phyloP scores from a whole-genome alignment of 805 yeast genomes.

The Candida ascalaphidarum region DNA sequence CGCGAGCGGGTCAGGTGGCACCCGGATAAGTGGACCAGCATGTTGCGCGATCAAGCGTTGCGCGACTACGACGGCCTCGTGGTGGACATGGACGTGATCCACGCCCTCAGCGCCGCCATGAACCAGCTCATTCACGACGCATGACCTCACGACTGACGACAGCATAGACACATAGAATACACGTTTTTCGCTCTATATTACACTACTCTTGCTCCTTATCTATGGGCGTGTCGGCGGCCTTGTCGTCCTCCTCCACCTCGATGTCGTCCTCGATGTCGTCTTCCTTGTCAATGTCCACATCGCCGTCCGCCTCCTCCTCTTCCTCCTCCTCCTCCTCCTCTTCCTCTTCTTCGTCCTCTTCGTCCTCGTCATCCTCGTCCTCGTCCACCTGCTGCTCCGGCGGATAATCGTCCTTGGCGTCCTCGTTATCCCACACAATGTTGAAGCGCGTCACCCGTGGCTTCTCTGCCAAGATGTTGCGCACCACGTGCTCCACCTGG shows the following conservation, averaged over 20 bases:
- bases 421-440: constrained; percentile 89
- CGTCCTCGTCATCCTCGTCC: constrained; percentile 29
- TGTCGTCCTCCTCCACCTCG: background rate
- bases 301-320: background rate
- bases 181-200: too few species aligned
- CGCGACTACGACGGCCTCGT: too few species aligned
- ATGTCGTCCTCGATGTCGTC: background rate
- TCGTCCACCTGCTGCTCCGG: constrained; percentile 58
- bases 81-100: constrained; percentile 19
- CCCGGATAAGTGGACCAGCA: constrained; percentile 51
- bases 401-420: constrained; percentile 60
- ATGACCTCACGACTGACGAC: background rate
- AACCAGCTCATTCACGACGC: constrained; percentile 8
- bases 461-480: constrained; percentile 93
- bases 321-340: constrained; percentile 23
- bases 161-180: too few species aligned
- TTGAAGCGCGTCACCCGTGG: constrained; percentile 96
- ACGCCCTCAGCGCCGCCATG: constrained; percentile 20
- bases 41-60: too few species aligned
- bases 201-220: too few species aligned
- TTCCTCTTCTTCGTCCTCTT: constrained; percentile 18
- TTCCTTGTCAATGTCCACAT: constrained; percentile 8
- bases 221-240: background rate
- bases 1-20: constrained; percentile 60
- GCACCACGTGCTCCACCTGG: constrained; percentile 86